These are phyloP conservation scores for Brassica balearica DNA, from an alignment of 441 rosid species.

Conservation along the genomic window DNA sequence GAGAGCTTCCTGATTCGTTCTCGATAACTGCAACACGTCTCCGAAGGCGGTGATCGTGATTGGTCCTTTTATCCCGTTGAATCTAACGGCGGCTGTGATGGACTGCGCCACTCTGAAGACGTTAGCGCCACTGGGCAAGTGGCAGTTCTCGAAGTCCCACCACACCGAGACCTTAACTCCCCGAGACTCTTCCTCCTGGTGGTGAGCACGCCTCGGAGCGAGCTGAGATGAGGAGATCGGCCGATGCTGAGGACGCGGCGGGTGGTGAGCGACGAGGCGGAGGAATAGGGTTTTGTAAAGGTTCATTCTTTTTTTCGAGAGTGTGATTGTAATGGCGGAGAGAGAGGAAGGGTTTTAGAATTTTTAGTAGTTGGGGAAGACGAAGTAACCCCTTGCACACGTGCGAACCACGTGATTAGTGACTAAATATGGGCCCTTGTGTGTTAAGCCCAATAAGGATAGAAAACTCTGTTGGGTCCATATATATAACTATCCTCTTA, in stretches of 20 bases:
- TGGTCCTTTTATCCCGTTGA: conserved; percentile 87
- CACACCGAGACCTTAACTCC: conserved; percentile 80
- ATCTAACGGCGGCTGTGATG: conserved; percentile 74
- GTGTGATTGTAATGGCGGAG: conserved; percentile 9
- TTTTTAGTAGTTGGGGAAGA: background rate
- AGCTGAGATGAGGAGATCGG: conserved; percentile 8
- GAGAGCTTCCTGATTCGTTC: conserved; percentile 80
- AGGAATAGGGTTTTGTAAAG: conserved; percentile 23
- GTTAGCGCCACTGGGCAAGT: conserved; percentile 63
- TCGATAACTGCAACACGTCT: conserved; percentile 69
- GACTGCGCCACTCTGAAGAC: conserved; percentile 59
- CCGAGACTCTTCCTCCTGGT: conserved; percentile 57
- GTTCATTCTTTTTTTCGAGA: conserved; percentile 19
- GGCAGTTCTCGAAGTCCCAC: conserved; percentile 98
- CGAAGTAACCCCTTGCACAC: background rate
- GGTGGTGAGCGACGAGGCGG: conserved; percentile 12
- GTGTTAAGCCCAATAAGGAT: background rate
- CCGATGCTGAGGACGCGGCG: no score
- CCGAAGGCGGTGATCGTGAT: conserved; percentile 85
- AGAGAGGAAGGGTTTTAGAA: background rate
- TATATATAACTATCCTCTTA: background rate
- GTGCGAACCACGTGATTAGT: background rate
- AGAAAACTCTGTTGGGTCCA: background rate
- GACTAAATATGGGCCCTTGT: background rate
- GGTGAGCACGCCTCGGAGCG: conserved; percentile 22